Evolutionary conservation across 305 asterid genomes (phyloP).

Genomic region (Fraxinus dipetala): DNA sequence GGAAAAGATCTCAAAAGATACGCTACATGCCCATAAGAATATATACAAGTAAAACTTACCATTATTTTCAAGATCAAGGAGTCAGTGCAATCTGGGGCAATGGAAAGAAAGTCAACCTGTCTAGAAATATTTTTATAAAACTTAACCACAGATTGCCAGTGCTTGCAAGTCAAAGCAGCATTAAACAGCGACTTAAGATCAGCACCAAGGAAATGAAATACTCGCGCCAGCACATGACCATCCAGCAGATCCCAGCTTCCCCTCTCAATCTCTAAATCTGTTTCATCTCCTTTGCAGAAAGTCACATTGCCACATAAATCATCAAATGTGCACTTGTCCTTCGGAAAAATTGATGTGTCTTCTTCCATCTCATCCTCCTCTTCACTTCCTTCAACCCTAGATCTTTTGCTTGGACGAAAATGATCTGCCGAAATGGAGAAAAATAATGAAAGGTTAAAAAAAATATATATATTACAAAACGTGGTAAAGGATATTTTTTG

Average conservation of each 20-base stretch:
- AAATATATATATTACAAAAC: not conserved
- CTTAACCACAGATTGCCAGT: conserved; percentile 72
- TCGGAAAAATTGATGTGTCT: conserved; percentile 29
- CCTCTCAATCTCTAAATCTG: conserved; percentile 42
- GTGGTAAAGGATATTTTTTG: not conserved
- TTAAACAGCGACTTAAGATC: conserved; percentile 72
- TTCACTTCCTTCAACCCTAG: conserved; percentile 58
- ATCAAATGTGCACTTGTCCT: conserved; percentile 61
- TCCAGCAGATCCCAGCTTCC: conserved; percentile 75
- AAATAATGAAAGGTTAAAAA: conserved; percentile 19
- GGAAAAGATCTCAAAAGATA: not conserved
- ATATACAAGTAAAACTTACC: conserved; percentile 46
- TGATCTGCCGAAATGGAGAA: conserved; percentile 46
- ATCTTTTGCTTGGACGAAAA: conserved; percentile 68
- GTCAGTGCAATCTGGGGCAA: conserved; percentile 67
- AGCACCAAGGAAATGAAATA: conserved; percentile 88
- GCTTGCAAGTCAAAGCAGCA: conserved; percentile 85
- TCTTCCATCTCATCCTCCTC: conserved; percentile 64
- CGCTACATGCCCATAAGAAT: not conserved
- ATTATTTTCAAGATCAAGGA: conserved; percentile 56
- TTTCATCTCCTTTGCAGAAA: conserved; percentile 41
- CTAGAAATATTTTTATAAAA: conserved; percentile 62
- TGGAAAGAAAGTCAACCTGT: conserved; percentile 66
- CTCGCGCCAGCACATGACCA: conserved; percentile 75
- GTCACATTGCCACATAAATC: conserved; percentile 56